A percentile compares a stretch with the other conserved stretches of the same genome.
Evolutionary conservation across 2,329 filamentous ascomycete genomes (phyloP).

Genomic region (Pseudocercospora cruenta): DNA sequence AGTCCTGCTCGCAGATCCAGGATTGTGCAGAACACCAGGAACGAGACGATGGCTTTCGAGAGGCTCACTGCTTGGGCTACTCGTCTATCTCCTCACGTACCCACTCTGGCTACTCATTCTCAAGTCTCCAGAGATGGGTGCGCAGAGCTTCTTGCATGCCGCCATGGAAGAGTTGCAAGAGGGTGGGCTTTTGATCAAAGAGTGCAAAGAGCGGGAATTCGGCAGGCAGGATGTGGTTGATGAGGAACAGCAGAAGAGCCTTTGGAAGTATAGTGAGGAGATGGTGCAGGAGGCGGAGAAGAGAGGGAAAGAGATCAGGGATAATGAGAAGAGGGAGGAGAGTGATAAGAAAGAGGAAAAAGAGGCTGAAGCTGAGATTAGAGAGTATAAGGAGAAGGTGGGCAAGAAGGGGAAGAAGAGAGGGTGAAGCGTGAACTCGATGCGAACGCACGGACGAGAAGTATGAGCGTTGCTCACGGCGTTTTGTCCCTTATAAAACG

Average conservation of each 20-base stretch:
- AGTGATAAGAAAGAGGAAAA: constrained; percentile 43
- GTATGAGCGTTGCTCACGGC: too few relatives aligned
- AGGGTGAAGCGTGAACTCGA: not conserved
- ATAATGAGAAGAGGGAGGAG: constrained; percentile 59
- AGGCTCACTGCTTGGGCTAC: constrained; percentile 78
- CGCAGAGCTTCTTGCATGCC: constrained; percentile 83
- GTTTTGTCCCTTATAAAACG: too few relatives aligned
- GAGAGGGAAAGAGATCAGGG: constrained; percentile 68
- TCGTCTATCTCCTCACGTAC: constrained; percentile 77
- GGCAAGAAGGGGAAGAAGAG: constrained; percentile 38
- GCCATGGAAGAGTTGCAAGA: constrained; percentile 74
- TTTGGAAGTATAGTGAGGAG: constrained; percentile 88
- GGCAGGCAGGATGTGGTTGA: constrained; percentile 73
- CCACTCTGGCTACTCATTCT: constrained; percentile 83
- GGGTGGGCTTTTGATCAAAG: constrained; percentile 80
- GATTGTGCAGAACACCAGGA: constrained; percentile 80
- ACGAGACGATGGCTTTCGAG: constrained; percentile 84
- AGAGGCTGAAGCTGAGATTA: constrained; percentile 37
- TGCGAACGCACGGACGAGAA: not conserved
- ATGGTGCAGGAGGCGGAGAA: constrained; percentile 83
- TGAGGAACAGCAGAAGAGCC: constrained; percentile 75
- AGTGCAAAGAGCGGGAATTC: constrained; percentile 77
- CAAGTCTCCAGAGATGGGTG: constrained; percentile 80
- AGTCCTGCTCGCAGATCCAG: constrained; percentile 86
- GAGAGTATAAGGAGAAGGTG: constrained; percentile 40